These are phyloP conservation scores for Tephrocybe rancida DNA, from an alignment of 768 basidiomycete genomes.

Conservation along the genomic window DNA sequence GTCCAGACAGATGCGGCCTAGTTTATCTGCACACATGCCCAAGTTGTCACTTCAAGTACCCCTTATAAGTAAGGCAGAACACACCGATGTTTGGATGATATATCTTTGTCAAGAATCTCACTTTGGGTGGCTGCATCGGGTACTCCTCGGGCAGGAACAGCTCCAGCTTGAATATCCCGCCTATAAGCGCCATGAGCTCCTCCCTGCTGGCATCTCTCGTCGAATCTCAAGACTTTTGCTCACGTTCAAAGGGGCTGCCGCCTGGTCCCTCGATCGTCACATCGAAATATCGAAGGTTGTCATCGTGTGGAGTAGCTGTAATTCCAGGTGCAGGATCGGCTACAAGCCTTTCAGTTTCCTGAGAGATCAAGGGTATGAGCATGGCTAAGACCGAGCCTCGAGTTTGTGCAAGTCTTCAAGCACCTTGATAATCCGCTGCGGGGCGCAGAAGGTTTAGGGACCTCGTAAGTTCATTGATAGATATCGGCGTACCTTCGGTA, in stretches of 20 bases:
- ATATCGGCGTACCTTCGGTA: conserved; percentile 49
- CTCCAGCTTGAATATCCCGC: conserved; percentile 94
- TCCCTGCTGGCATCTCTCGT: not conserved
- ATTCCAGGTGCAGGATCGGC: conserved; percentile 98
- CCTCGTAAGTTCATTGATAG: not conserved
- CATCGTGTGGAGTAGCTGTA: conserved; percentile 92
- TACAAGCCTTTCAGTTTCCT: conserved; percentile 98
- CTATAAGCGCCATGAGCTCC: conserved; percentile 37
- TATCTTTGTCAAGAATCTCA: conserved; percentile 96
- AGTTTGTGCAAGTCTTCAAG: conserved; percentile 13
- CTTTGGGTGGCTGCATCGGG: conserved; percentile 99
- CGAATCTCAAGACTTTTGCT: conserved; percentile 15
- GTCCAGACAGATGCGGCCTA: conserved; percentile 97
- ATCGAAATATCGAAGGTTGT: conserved; percentile 98
- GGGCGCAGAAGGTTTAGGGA: not conserved
- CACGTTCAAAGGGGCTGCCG: conserved; percentile 89
- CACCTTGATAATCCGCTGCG: conserved; percentile 56
- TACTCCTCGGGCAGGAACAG: conserved; percentile 99
- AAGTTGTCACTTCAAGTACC: not conserved
- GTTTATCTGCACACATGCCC: conserved; percentile 71
- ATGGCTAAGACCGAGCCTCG: not conserved
- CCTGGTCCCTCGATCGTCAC: conserved; percentile 95
- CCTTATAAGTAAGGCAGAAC: conserved; percentile 26
- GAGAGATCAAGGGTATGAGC: conserved; percentile 7
- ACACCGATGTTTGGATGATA: conserved; percentile 99